Evolutionary conservation across 2,329 filamentous ascomycete species (phyloP).

Genomic region (Aspergillus sp.): DNA sequence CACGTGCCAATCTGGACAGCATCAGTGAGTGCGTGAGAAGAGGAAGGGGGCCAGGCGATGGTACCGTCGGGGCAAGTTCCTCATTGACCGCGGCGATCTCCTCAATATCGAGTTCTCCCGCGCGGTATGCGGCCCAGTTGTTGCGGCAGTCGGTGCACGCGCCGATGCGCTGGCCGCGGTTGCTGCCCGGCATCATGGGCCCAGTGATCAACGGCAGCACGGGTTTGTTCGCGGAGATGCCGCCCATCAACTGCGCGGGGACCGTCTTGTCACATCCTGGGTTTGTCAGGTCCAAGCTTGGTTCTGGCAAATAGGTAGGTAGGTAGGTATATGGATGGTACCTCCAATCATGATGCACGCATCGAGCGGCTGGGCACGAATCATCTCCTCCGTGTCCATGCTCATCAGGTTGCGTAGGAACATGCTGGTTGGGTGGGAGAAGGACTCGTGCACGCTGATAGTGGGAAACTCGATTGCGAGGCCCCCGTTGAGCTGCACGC

Average conservation of each 20-base stretch:
- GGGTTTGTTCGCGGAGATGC: slow-evolving; percentile 70
- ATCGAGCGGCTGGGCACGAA: slow-evolving; percentile 68
- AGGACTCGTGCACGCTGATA: slow-evolving; percentile 68
- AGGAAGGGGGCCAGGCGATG: not conserved
- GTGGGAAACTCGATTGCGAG: slow-evolving; percentile 71
- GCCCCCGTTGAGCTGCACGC: slow-evolving; percentile 64
- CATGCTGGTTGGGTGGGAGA: slow-evolving; percentile 71
- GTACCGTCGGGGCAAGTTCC: slow-evolving; percentile 67
- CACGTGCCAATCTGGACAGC: slow-evolving; percentile 46
- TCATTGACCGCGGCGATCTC: slow-evolving; percentile 70
- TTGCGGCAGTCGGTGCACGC: slow-evolving; percentile 73
- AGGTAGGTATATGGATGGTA: slow-evolving; percentile 19
- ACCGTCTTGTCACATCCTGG: slow-evolving; percentile 73
- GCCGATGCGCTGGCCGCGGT: slow-evolving; percentile 62
- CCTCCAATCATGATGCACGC: slow-evolving; percentile 66
- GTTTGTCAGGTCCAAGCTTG: slow-evolving; percentile 4
- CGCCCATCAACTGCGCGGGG: slow-evolving; percentile 72
- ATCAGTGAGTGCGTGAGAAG: not conserved
- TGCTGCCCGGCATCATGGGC: slow-evolving; percentile 72
- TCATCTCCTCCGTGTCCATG: slow-evolving; percentile 80
- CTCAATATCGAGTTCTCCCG: slow-evolving; percentile 66
- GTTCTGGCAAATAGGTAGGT: not conserved
- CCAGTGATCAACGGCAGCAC: slow-evolving; percentile 67
- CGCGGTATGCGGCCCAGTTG: slow-evolving; percentile 69
- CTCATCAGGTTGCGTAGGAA: slow-evolving; percentile 72